Evolutionary conservation across 2,329 filamentous ascomycete species (phyloP), one percentile per base, ranked within the genome.

Genomic region (Apiospora arundinis): DNA sequence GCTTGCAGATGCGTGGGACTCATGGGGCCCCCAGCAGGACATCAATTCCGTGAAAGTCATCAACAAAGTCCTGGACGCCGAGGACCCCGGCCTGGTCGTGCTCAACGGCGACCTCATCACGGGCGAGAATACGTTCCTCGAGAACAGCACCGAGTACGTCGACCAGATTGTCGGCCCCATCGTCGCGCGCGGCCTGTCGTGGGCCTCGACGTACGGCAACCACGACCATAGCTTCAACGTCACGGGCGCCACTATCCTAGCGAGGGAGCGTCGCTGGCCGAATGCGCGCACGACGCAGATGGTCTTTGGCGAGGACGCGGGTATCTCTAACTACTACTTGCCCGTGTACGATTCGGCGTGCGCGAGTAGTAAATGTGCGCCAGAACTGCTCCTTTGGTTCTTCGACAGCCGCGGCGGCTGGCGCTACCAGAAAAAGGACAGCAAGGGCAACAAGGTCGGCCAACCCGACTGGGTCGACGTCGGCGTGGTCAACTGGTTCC

Each of bases 21-120:
- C 77, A 28, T 89, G 83, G 83, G 82, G 84, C 0, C 83, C 85
- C 4, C 81, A 83, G 44, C 87, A 89, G 72, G 92, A 93, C 78
- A 77, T 84, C 72, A 87, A 88, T 69, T 89, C 89, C 0, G 80
- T 87, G 4, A 37, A 80, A 5, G 89, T 92, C 0, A 88, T 93
- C 75, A 84, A 85, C 68, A 81, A 82, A 0, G 82, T 93, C 7
- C 84, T 94, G 1, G 83, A 89, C 46, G 80, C 78, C 0, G 91
- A 93, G 71, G 75, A 78, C 0, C 86, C 89, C 0, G 83, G 89
- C 49, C 83, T 94, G 0, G 91, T 92, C 0, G 88, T 94, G 0
- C 80, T 94, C 40, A 94, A 93, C 70, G 92, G 92, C 18, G 92
- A 94, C 75, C 83, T 94, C 4, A 90, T 93, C 70, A 92, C 91